Percentiles rank a stretch among this genome's conserved stretches.
These are phyloP conservation scores for Fraxinus dipetala DNA, from an alignment of 305 asterid species.

Conservation along the genomic window DNA sequence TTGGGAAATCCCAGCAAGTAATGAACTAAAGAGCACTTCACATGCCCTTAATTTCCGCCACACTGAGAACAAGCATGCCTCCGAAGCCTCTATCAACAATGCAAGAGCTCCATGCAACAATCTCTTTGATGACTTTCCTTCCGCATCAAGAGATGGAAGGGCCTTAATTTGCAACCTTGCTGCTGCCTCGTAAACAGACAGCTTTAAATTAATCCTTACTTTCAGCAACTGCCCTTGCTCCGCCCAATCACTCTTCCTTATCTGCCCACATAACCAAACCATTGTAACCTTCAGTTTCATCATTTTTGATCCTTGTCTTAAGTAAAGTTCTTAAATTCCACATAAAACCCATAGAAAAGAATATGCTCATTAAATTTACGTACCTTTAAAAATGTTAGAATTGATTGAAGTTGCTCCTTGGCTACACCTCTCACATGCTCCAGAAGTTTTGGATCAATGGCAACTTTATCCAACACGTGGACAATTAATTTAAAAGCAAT, in stretches of 20 bases:
- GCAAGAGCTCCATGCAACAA: conserved; percentile 91
- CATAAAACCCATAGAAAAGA: conserved; percentile 7
- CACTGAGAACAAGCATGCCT: conserved; percentile 75
- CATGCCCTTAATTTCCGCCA: conserved; percentile 95
- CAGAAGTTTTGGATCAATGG: conserved; percentile 61
- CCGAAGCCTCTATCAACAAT: conserved; percentile 80
- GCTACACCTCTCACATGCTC: conserved; percentile 79
- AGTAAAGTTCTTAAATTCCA: conserved; percentile 15
- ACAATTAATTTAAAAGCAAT: conserved; percentile 70
- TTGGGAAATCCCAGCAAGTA: conserved; percentile 88
- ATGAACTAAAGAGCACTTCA: conserved; percentile 85
- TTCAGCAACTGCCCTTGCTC: conserved; percentile 86
- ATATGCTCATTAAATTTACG: conserved; percentile 11
- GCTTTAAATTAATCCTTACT: conserved; percentile 73
- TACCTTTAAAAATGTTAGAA: conserved; percentile 81
- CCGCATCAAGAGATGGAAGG: conserved; percentile 69
- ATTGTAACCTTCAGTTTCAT: conserved; percentile 23
- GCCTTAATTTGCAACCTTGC: conserved; percentile 71
- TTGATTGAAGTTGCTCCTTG: conserved; percentile 66
- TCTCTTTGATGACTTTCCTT: conserved; percentile 86
- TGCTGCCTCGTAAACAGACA: conserved; percentile 89
- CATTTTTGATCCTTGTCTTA: conserved; percentile 5
- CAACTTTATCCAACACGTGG: conserved; percentile 54
- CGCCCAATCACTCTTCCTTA: conserved; percentile 89
- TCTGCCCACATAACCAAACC: conserved; percentile 49